These are phyloP conservation scores for Aspergillus nanangensis DNA, from an alignment of 495 filamentous ascomycete species.

Conservation along the genomic window DNA sequence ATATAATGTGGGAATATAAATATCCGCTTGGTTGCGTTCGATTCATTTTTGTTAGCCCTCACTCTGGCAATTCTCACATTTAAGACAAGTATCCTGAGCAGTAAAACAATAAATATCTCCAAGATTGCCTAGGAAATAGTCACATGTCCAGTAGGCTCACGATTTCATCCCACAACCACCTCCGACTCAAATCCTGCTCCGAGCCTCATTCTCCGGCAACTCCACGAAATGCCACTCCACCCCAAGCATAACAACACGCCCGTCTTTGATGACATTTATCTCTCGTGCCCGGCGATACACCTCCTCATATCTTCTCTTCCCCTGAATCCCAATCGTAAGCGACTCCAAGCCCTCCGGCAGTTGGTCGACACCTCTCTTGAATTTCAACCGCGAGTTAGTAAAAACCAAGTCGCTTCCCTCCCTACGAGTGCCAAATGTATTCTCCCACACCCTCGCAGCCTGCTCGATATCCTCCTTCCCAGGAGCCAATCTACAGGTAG, in stretches of 20 bases:
- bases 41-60: too few relatives aligned
- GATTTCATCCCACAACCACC: too few relatives aligned
- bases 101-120: too few relatives aligned
- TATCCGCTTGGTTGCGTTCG: too few relatives aligned
- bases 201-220: too few relatives aligned
- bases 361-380: neutral
- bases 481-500: neutral
- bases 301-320: neutral
- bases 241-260: neutral
- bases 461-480: neutral
- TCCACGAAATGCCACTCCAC: neutral
- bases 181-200: too few relatives aligned
- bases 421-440: neutral
- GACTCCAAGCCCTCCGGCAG: neutral
- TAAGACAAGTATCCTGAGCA: too few relatives aligned
- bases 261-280: neutral
- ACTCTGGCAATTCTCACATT: too few relatives aligned
- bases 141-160: too few relatives aligned
- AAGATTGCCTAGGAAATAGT: too few relatives aligned
- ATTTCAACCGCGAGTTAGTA: neutral
- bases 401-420: neutral
- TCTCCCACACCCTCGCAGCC: neutral
- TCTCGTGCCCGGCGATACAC: neutral
- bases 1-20: too few relatives aligned
- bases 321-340: neutral